A percentile compares a stretch with the other conserved stretches of the same genome.
phyloP scores from a whole-genome alignment of 495 filamentous ascomycete genomes.

The Terfezia claveryi region DNA sequence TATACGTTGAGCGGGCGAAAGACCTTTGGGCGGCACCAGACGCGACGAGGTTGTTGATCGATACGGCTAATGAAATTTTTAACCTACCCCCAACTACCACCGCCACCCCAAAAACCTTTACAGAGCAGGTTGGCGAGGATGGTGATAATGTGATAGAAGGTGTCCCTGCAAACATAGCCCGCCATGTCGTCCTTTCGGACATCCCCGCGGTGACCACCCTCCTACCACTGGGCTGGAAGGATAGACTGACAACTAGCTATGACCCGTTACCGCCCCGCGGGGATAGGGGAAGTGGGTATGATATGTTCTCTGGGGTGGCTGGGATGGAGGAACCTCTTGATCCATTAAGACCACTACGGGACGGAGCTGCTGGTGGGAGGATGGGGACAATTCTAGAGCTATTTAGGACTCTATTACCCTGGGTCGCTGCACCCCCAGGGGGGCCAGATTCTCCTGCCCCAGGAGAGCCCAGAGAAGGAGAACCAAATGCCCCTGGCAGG shows the following conservation, averaged over 20 bases:
- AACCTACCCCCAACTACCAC: slow-evolving; percentile 10
- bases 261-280: slow-evolving; percentile 44
- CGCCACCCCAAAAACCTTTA: not conserved
- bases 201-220: slow-evolving; percentile 39
- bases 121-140: slow-evolving; percentile 20
- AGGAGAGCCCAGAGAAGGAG: not conserved
- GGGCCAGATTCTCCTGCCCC: not conserved
- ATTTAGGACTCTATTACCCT: not conserved
- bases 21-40: slow-evolving; percentile 80
- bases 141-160: slow-evolving; percentile 19
- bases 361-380: not conserved
- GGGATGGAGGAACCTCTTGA: slow-evolving; percentile 6
- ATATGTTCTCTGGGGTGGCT: slow-evolving; percentile 20
- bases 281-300: slow-evolving; percentile 2
- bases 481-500: not conserved
- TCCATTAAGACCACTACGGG: not conserved
- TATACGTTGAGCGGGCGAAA: slow-evolving; percentile 61
- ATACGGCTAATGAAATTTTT: slow-evolving; percentile 39
- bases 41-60: slow-evolving; percentile 43
- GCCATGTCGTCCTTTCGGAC: slow-evolving; percentile 61
- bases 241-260: slow-evolving; percentile 31
- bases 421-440: not conserved
- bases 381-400: not conserved
- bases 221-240: slow-evolving; percentile 25
- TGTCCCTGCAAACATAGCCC: slow-evolving; percentile 44